Evolutionary conservation across 2,329 filamentous ascomycete species (phyloP), one percentile per base, ranked within the genome.

Genomic region (Cercospora zeae-maydis): DNA sequence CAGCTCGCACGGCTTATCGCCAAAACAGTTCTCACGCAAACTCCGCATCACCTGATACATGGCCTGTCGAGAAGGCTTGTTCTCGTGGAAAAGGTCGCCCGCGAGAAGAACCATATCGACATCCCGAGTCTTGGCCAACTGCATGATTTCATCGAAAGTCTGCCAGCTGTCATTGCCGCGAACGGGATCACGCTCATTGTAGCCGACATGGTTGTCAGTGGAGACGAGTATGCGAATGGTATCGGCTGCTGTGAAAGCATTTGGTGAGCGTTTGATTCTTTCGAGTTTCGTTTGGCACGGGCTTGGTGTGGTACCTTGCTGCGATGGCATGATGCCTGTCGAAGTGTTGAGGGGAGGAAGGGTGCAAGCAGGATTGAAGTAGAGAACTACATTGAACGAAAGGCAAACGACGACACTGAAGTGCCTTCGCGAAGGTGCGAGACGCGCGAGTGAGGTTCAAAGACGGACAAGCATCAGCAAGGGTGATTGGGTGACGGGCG

Each of bases 41-140:
- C 91, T 95, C 33, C 92, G 88, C 92, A 98, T 98, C 65, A 99
- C 95, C 75, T 99, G 92, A 75, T 95, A 98, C 85, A 99, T 91
- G 30, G 93, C 88, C 74, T 97, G 96, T 63, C 95, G 86, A 6
- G 92, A 97, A 2, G 95, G 96, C 72, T 96, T 96, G 77, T 99
- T 99, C 70, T 99, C 93, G 75, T 99, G 96, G 74, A 99, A 99
- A 1, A 99, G 84, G 75, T 99, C 95, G 52, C 95, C 95, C 2
- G 89, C 93, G 4, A 99, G 86, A 1, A 99, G 83, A 0, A 99
- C 90, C 95, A 99, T 98, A 77, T 99, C 95, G 68, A 99, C 95
- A 79, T 99, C 95, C 74, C 89, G 84, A 34, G 88, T 86, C 73
- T 89, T 91, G 19, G 93, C 95, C 45, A 98, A 79, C 67, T 87